Evolutionary conservation across 306 rosid species (phyloP), one percentile per base, ranked within the genome.

Genomic region (Cajanus cajan): DNA sequence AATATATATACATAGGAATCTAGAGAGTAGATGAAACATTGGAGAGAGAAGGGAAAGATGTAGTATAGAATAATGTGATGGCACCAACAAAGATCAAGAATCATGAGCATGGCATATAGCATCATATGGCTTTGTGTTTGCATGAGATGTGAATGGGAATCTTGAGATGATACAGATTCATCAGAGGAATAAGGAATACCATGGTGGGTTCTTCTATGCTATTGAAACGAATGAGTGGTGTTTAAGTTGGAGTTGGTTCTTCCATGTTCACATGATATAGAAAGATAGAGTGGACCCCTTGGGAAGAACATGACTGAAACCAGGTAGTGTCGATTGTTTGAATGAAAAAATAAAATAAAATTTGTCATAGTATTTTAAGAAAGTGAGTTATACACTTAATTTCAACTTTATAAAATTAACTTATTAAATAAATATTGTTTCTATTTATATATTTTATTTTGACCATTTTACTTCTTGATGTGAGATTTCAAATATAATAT

Each of bases 181-280:
- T 72, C 19, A 51, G n/a, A 54, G 52, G 37, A 39, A 55, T 5
- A 55, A 36, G 52, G 24, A 5, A 34, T 51, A 14, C 25, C 39
- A 55, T 18, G 36, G 51, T 40, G 25, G 36, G 37, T 7, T 52
- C 51, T 72, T 72, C 3, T 6, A 1, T 18, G 48, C 45, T 71
- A 19, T 72, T 34, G 40, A 58, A 22, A 41, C 10, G 25, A 73
- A 57, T 41, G 44, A 41, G 54, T 24, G 40, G 68, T 57, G 55
- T 57, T 73, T 40, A 40, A 57, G 68, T 73, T 57, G 18, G 78
- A 57, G 68, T 8, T 41, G 28, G 22, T 16, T 57, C 15, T 22
- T 73, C 57, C 13, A 73, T 6, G 61, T 73, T 14, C 67, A 45
- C 68, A 39, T 73, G 78, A 52, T 62, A 36, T 54, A n/a, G 15